Conservation (phyloP, 73 alveolate species). For the Paraurostyla sp. region DNA sequence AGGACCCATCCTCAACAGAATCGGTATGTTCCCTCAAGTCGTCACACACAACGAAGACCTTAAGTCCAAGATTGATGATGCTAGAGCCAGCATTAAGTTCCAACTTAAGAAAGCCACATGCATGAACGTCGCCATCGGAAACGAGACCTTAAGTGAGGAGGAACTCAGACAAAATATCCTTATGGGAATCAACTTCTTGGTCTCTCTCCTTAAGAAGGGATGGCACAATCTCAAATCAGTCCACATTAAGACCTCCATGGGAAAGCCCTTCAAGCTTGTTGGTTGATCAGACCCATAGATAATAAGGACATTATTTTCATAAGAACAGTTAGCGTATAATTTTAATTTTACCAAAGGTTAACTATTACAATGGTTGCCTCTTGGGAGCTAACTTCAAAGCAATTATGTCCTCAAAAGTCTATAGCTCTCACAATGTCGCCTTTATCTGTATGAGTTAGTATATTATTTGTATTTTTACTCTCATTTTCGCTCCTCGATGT, state of each 20-base stretch:
- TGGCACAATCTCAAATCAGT: slow-evolving; percentile 97
- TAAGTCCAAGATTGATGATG: slow-evolving; percentile 94
- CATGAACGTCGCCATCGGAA: slow-evolving; percentile 97
- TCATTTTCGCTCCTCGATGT: slow-evolving; percentile 20
- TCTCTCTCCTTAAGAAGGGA: slow-evolving; percentile 97
- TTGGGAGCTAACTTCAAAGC: slow-evolving; percentile 50
- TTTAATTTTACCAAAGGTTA: slow-evolving; percentile 45
- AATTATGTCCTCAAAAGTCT: not conserved
- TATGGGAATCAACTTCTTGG: slow-evolving; percentile 95
- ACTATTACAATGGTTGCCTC: slow-evolving; percentile 39
- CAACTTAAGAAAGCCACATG: slow-evolving; percentile 97
- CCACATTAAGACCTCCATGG: slow-evolving; percentile 99
- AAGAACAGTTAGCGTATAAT: slow-evolving; percentile 67
- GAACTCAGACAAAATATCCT: slow-evolving; percentile 96
- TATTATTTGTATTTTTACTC: not conserved
- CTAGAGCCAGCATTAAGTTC: slow-evolving; percentile 96
- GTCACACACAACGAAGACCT: slow-evolving; percentile 95
- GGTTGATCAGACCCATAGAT: slow-evolving; percentile 63
- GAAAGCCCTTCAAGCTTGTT: slow-evolving; percentile 93
- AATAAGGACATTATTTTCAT: not conserved
- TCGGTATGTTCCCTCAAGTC: slow-evolving; percentile 98
- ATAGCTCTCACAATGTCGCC: not conserved
- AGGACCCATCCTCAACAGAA: slow-evolving; percentile 96
- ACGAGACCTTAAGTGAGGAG: slow-evolving; percentile 93
- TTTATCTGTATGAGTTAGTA: not conserved